Evolutionary conservation across 495 filamentous ascomycete genomes (phyloP).

Genomic region (Trichoderma asperelloides): DNA sequence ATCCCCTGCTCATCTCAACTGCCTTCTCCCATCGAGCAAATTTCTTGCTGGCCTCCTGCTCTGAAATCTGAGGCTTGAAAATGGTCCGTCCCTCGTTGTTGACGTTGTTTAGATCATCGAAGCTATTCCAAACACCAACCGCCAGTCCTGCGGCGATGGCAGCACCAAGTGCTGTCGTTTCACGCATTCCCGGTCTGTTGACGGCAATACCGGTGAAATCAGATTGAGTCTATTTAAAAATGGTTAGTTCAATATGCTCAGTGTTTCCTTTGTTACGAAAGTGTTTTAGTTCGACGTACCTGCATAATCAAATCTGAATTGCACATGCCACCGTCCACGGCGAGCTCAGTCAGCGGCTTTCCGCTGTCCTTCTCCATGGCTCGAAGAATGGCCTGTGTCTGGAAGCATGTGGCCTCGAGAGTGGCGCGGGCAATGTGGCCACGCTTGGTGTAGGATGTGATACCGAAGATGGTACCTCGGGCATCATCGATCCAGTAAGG

Average conservation of each 20-base stretch:
- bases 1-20: conserved; percentile 67
- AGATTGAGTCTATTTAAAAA: conserved; percentile 51
- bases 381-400: conserved; percentile 72
- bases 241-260: not conserved
- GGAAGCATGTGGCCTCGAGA: conserved; percentile 72
- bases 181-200: conserved; percentile 66
- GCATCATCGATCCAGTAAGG: conserved; percentile 84
- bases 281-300: conserved; percentile 4
- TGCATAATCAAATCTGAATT: conserved; percentile 80
- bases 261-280: not conserved
- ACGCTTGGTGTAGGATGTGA: conserved; percentile 66
- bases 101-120: conserved; percentile 62
- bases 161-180: conserved; percentile 70
- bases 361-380: conserved; percentile 75
- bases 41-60: conserved; percentile 46
- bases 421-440: conserved; percentile 75
- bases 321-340: conserved; percentile 77
- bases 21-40: conserved; percentile 64
- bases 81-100: conserved; percentile 58
- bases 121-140: conserved; percentile 63
- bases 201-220: conserved; percentile 71
- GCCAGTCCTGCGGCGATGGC: conserved; percentile 78
- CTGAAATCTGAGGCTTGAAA: conserved; percentile 52
- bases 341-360: conserved; percentile 54
- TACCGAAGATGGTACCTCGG: conserved; percentile 69